These are phyloP conservation scores for Rachicladosporium sp. DNA, from an alignment of 2,329 filamentous ascomycete genomes.

Conservation along the genomic window DNA sequence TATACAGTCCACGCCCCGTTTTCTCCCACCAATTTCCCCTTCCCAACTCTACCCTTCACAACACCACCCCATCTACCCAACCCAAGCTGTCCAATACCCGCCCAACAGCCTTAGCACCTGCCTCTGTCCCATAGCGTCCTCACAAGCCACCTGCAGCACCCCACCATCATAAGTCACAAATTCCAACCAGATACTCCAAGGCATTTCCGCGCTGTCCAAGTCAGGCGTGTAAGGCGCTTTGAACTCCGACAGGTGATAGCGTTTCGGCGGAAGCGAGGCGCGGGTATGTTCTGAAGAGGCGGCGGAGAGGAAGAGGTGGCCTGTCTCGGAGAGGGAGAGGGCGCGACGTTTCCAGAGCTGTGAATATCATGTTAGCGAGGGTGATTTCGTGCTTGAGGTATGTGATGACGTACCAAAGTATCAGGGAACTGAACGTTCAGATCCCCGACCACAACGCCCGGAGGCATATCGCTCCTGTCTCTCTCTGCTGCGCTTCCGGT, in stretches of 20 bases:
- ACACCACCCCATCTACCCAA: not conserved
- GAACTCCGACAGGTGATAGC: slow-evolving; percentile 80
- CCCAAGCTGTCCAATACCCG: slow-evolving; percentile 20
- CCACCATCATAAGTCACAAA: slow-evolving; percentile 38
- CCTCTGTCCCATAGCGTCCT: slow-evolving; percentile 42
- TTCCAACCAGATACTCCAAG: slow-evolving; percentile 64
- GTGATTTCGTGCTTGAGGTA: too few species aligned
- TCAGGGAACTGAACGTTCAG: slow-evolving; percentile 97
- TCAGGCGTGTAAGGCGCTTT: slow-evolving; percentile 68
- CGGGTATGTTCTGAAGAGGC: slow-evolving; percentile 41
- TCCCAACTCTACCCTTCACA: not conserved
- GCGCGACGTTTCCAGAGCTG: slow-evolving; percentile 85
- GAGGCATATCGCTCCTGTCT: slow-evolving; percentile 28
- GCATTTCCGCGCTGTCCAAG: slow-evolving; percentile 82
- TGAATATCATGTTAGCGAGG: not conserved
- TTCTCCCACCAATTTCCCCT: too few species aligned
- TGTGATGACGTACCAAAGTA: slow-evolving; percentile 46
- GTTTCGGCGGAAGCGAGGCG: slow-evolving; percentile 31
- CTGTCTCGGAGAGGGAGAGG: slow-evolving; percentile 71
- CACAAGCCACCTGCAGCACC: slow-evolving; percentile 51
- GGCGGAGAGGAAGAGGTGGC: slow-evolving; percentile 68
- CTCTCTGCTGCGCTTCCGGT: slow-evolving; percentile 5
- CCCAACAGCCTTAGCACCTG: slow-evolving; percentile 31
- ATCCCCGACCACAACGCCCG: slow-evolving; percentile 65
- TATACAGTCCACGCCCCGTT: too few species aligned